phyloP scores from a whole-genome alignment of 768 basidiomycete genomes.

The Mycena sanguinolenta region DNA sequence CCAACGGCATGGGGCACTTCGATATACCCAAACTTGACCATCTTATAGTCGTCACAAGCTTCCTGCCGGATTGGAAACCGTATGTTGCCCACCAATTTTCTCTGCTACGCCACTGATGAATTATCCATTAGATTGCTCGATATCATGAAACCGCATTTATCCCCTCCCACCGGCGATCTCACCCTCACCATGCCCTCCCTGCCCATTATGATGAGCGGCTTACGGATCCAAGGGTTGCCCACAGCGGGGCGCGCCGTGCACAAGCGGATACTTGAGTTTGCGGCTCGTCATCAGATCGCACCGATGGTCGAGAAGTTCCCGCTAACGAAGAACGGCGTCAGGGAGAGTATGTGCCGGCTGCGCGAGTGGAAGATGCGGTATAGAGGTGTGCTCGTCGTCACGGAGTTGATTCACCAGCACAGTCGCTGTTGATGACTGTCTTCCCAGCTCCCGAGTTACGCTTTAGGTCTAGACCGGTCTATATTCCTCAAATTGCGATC shows the following conservation, averaged over 20 bases:
- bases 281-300: slow-evolving; percentile 44
- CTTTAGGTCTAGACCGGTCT: too few relatives aligned
- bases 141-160: slow-evolving; percentile 31
- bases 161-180: slow-evolving; percentile 20
- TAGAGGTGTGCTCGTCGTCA: slow-evolving; percentile 27
- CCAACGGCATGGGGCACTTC: slow-evolving; percentile 40
- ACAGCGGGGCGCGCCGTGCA: slow-evolving; percentile 26
- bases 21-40: slow-evolving; percentile 45
- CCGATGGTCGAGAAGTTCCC: slow-evolving; percentile 44
- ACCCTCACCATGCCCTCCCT: slow-evolving; percentile 21
- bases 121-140: slow-evolving; percentile 18
- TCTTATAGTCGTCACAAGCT: slow-evolving; percentile 47
- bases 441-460: too few relatives aligned
- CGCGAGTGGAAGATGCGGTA: slow-evolving; percentile 33
- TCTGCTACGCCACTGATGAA: background rate
- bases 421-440: too few relatives aligned
- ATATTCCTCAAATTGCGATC: too few relatives aligned
- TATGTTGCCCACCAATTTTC: background rate
- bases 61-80: slow-evolving; percentile 30
- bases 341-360: slow-evolving; percentile 30
- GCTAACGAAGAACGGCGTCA: slow-evolving; percentile 44
- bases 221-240: slow-evolving; percentile 17
- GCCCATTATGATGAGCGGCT: slow-evolving; percentile 25
- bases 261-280: slow-evolving; percentile 50
- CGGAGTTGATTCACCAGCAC: too few relatives aligned